Base-by-base conservation (phyloP, 345 rosid species). In the Moricandia arvensis region DNA sequence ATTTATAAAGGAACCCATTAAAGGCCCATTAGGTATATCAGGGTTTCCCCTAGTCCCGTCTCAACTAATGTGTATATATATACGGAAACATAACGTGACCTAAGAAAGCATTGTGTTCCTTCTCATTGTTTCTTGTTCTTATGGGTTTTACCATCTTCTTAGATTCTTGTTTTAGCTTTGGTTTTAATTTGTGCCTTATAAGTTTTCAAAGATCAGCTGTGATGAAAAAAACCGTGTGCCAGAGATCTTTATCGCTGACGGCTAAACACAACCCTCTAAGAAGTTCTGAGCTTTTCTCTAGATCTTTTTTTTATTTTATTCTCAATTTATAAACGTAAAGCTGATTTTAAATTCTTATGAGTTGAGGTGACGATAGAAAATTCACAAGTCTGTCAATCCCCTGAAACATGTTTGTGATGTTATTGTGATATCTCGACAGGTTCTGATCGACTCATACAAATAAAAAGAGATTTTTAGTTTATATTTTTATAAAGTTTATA, bases 211-310 rank as follows among this genome's bases (percentile, higher is more conserved):
- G 53, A 54, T 21, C 7, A 37, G 76, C 67, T 59, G 68, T 72
- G 77, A 72, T 51, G 77, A 72, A 72, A 12, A 49, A 5, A 35
- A 5, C 15, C 55, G 77, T 78, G 77, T 72, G 5, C 77, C 69
- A 47, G 73, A 78, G 81, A 78, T 9, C 37, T 30, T 30, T 34
- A 66, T 68, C 78, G 74, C 59, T 78, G 81, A 78, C 77, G 73
- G 81, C 31, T 49, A 33, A 70, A 70, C 81, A 78, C 77, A 78
- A 16, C 63, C 81, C 81, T 78, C 81, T 72, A 78, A 78, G 77
- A 78, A 78, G 81, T 78, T 78, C 81, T 78, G 81, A 78, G 81
- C 81, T 47, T 29, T 29, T 18, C 37, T 15, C 0, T 8, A 47
- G 1, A 58, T 71, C 58, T 58, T 34, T 9, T 4, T 0, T 54